A percentile compares a stretch with the other conserved stretches of the same genome.
These are phyloP conservation scores for Pinus tabuliformis DNA, from an alignment of 75 land plant species.

Conservation along the genomic window DNA sequence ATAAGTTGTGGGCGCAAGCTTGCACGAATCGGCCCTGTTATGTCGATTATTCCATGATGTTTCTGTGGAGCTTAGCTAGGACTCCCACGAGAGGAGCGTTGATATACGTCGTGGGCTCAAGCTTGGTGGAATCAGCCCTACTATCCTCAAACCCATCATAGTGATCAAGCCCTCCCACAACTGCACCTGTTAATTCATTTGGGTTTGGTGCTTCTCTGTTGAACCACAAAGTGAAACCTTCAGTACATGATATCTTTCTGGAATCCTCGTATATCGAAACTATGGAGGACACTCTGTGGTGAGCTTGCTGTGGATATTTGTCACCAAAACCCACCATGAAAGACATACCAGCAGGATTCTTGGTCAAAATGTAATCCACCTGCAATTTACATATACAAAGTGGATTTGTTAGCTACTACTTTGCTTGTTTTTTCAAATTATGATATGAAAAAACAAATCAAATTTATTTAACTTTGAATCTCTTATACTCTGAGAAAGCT, in stretches of 20 bases:
- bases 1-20: conserved; percentile 75
- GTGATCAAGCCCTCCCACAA: conserved; percentile 79
- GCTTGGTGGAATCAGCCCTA: conserved; percentile 16
- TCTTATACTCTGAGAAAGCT: no score
- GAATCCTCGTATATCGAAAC: conserved; percentile 21
- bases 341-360: conserved; percentile 53
- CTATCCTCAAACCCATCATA: conserved; percentile 59
- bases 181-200: conserved; percentile 69
- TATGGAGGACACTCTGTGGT: conserved; percentile 75
- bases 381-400: conserved; percentile 8
- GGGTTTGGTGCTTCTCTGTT: conserved; percentile 46
- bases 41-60: no score
- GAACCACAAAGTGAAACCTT: conserved; percentile 61
- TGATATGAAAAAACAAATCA: no score
- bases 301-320: conserved; percentile 60
- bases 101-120: no score
- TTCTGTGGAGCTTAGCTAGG: no score
- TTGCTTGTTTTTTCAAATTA: no score
- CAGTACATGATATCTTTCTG: conserved; percentile 31
- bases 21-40: conserved; percentile 4
- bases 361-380: conserved; percentile 67
- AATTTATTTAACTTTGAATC: no score
- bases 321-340: conserved; percentile 72
- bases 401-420: no score
- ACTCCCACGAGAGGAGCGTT: no score